Conservation (phyloP, 2,329 filamentous ascomycete genomes). For the Aspergillus viridinutans region DNA sequence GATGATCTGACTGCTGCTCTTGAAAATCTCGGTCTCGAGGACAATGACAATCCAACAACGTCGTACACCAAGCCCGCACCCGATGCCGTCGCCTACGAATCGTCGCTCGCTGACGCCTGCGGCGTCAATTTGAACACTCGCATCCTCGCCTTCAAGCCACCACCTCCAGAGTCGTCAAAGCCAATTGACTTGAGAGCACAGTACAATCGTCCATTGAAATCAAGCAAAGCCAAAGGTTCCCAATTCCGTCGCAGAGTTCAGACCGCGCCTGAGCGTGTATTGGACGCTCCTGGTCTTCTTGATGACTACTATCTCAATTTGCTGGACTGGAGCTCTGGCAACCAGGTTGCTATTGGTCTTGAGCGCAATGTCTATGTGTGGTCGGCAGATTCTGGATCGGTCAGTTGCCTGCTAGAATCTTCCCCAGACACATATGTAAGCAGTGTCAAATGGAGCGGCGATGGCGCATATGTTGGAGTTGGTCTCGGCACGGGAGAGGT, state of each 20-base stretch:
- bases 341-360: constrained; percentile 95
- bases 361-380: constrained; percentile 98
- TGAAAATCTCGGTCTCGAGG: constrained; percentile 73
- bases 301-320: constrained; percentile 99
- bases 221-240: constrained; percentile 66
- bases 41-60: constrained; percentile 59
- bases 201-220: constrained; percentile 93
- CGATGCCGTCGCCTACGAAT: constrained; percentile 85
- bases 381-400: constrained; percentile 90
- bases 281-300: constrained; percentile 91
- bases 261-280: constrained; percentile 89
- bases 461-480: constrained; percentile 93
- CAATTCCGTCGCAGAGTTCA: constrained; percentile 89
- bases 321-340: constrained; percentile 94
- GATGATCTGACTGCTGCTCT: constrained; percentile 77
- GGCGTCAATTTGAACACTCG: constrained; percentile 90
- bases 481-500: constrained; percentile 94
- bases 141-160: constrained; percentile 97
- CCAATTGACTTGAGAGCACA: constrained; percentile 95
- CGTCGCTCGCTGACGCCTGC: constrained; percentile 83
- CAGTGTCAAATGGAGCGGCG: constrained; percentile 97
- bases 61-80: constrained; percentile 76
- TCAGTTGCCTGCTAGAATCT: constrained; percentile 84
- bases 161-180: constrained; percentile 95
- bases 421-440: constrained; percentile 89